These are phyloP conservation scores for Oxyria digyna DNA, from an alignment of 148 eudicot species.

Conservation along the genomic window DNA sequence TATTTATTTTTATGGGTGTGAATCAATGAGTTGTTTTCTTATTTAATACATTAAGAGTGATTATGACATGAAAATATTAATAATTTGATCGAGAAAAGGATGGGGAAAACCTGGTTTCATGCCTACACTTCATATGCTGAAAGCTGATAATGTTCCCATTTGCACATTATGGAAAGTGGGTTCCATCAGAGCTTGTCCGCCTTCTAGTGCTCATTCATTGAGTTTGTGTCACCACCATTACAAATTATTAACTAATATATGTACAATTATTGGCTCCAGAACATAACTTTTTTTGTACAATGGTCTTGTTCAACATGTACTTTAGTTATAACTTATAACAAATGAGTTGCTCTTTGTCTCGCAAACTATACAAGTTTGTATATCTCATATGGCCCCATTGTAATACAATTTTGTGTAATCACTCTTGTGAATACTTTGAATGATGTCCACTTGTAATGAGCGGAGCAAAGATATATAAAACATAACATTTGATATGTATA, in stretches of 20 bases:
- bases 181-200: not conserved
- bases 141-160: slow-evolving; percentile 1
- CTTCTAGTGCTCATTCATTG: not conserved
- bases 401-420: no score
- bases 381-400: no score
- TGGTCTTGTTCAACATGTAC: not conserved
- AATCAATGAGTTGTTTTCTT: not conserved
- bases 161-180: not conserved
- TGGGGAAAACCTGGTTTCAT: not conserved
- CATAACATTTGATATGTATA: no score
- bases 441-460: no score
- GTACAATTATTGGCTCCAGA: not conserved
- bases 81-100: not conserved
- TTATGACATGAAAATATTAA: not conserved
- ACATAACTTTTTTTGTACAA: not conserved
- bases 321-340: no score
- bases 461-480: no score
- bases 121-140: not conserved
- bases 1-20: not conserved
- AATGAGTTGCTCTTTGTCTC: no score
- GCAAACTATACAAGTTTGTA: no score
- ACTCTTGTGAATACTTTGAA: no score
- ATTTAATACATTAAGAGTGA: not conserved
- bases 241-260: not conserved
- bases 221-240: not conserved